Base-by-base conservation (phyloP, 2,329 filamentous ascomycete species). In the Ceratocystis destructans region DNA sequence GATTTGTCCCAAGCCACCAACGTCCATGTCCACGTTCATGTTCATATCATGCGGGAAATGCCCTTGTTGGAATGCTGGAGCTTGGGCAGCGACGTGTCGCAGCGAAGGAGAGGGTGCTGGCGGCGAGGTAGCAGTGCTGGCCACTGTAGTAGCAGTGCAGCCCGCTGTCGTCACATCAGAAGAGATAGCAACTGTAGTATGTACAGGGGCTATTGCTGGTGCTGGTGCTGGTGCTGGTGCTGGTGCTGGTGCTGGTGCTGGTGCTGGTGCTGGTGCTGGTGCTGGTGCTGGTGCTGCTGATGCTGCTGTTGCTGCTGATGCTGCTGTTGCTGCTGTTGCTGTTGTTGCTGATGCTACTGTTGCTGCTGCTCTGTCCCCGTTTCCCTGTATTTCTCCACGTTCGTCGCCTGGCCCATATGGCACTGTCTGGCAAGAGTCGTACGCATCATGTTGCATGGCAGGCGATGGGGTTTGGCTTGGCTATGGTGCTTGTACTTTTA, bases 61-160 rank as follows among this genome's bases (percentile, higher is more conserved):
- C 15, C 22, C 63, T 41, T 44, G 31, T n/a, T 59, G 46, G 50
- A 64, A 64, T 62, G 61, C 44, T 28, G 37, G n/a, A 41, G 37
- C 61, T 17, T 64, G 46, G 46, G 62, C 3, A 41, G 37, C 37
- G 37, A 41, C 17, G 46, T 41, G 62, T 10, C 22, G 48, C n/a
- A 22, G 22, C 3, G 48, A 28, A n/a, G 48, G 48, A 8, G 22
- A 28, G 12, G 22, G 20, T 53, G 22, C 7, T 53, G 2, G 20
- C 25, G 25, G 48, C 6, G 37, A 41, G 22, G 22, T 15, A 48
- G 46, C 46, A 22, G 46, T 48, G n/a, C 15, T 48, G 45, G 45
- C n/a, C 15, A 20, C 33, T 37, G 37, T 41, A 15, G 37, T 41
- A 41, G 37, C 37, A 41, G 37, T 41, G 37, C 37, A 41, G 37